Base-by-base conservation (phyloP, 2,329 filamentous ascomycete genomes). In the Periconia sp. region DNA sequence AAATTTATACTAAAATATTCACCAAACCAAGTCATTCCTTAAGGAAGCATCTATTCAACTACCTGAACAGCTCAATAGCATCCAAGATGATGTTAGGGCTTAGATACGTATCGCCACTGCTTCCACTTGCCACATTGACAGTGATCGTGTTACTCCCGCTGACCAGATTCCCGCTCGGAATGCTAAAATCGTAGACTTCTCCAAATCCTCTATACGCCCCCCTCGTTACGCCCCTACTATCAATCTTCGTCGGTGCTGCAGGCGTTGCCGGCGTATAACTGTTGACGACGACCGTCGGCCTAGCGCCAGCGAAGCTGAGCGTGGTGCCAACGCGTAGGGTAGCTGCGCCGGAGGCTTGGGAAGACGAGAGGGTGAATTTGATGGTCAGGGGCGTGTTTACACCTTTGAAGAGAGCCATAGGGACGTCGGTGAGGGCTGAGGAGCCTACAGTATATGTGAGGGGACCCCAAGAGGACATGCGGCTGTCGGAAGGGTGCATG, bases 271-370 rank as follows among this genome's bases (percentile, higher is more conserved):
- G 75, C 8, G 62, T 72, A 65, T 76, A 85, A 25, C 69, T 71
- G 55, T 86, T 86, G 35, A 86, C 73, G n/a, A 66, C 74, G 9
- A 77, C 77, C 28, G 76, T 72, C 1, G 84, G 84, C 9, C 84
- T 74, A 5, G 74, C 81, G 16, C 83, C 79, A 0, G 79, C 78
- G 50, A 85, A 86, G 2, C 79, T 74, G 16, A 87, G 71, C 0
- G 84, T 87, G 0, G 84, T 87, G 4, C 82, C 83, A 45, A 87
- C 79, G 30, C 83, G 77, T 18, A 87, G 75, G 1, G 82, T 87
- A 2, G 80, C 78, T 2, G 78, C 70, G 1, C 70, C 76, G 2
- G 75, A 73, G 4, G 80, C 75, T 32, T 64, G 56, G 2, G 74
- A 74, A 12, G 78, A 74, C 10, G 62, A 66, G 1, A 84, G 73